Percentiles rank a stretch among this genome's conserved stretches.
Conservation (phyloP, 257 asterid species). For the Solanum virginianum region DNA sequence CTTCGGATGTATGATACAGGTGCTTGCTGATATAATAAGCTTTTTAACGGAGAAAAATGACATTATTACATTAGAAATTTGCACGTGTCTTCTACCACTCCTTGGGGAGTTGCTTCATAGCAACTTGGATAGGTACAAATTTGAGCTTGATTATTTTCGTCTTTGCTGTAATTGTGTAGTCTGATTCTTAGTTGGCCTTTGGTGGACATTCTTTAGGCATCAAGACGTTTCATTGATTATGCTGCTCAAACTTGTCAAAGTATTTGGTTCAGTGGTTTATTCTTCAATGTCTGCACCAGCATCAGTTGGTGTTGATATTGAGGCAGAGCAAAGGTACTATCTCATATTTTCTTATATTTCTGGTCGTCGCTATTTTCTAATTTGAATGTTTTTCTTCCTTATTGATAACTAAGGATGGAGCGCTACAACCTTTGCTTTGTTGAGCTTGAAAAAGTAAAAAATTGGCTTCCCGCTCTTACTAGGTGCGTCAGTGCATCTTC, state of each 20-base stretch:
- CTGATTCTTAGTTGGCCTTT: neutral
- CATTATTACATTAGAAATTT: conserved; percentile 64
- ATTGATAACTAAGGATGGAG: conserved; percentile 49
- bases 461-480: conserved; percentile 51
- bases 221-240: conserved; percentile 68
- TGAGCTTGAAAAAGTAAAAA: conserved; percentile 88
- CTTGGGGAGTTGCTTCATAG: conserved; percentile 65
- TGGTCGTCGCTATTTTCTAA: neutral
- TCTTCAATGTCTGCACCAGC: conserved; percentile 72
- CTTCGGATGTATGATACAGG: conserved; percentile 34
- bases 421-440: conserved; percentile 79
- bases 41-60: conserved; percentile 64
- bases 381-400: neutral
- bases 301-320: conserved; percentile 93
- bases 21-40: conserved; percentile 80
- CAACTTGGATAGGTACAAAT: conserved; percentile 61
- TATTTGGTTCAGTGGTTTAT: conserved; percentile 82
- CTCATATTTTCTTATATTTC: neutral
- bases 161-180: neutral
- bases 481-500: conserved; percentile 30
- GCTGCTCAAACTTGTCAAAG: conserved; percentile 81
- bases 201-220: conserved; percentile 40
- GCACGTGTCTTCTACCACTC: conserved; percentile 81
- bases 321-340: conserved; percentile 84
- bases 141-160: neutral